Evolutionary conservation across 306 rosid genomes (phyloP).

Genomic region (Acacia acuminata): DNA sequence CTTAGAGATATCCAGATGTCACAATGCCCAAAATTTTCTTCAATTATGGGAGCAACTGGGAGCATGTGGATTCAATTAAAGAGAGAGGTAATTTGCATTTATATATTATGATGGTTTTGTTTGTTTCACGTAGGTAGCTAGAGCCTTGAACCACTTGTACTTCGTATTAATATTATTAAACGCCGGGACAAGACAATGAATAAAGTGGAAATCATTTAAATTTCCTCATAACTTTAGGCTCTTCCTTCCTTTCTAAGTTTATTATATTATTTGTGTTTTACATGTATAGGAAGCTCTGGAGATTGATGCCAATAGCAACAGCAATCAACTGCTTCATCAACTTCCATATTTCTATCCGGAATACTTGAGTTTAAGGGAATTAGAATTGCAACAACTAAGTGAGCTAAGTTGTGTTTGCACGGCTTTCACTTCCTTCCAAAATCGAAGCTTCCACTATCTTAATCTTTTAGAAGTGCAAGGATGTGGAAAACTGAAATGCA

Average conservation of each 20-base stretch:
- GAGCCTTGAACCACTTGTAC: not conserved
- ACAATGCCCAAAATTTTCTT: not conserved
- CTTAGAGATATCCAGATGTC: rapidly evolving
- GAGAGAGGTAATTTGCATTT: not conserved
- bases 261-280: not conserved
- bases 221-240: not conserved
- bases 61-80: rapidly evolving
- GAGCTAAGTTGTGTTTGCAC: not conserved
- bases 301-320: not conserved
- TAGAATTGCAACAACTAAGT: not conserved
- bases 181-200: not conserved
- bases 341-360: not conserved
- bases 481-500: not conserved
- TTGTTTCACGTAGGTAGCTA: not conserved
- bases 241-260: not conserved
- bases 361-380: not conserved
- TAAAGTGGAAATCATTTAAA: no score
- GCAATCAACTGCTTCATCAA: not conserved
- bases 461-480: rapidly evolving
- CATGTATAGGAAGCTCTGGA: not conserved
- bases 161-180: not conserved
- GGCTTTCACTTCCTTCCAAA: not conserved
- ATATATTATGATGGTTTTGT: not conserved
- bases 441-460: not conserved
- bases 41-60: not conserved